phyloP scores from a whole-genome alignment of 352 stramenopile genomes.

The Phytopythium helicoides region DNA sequence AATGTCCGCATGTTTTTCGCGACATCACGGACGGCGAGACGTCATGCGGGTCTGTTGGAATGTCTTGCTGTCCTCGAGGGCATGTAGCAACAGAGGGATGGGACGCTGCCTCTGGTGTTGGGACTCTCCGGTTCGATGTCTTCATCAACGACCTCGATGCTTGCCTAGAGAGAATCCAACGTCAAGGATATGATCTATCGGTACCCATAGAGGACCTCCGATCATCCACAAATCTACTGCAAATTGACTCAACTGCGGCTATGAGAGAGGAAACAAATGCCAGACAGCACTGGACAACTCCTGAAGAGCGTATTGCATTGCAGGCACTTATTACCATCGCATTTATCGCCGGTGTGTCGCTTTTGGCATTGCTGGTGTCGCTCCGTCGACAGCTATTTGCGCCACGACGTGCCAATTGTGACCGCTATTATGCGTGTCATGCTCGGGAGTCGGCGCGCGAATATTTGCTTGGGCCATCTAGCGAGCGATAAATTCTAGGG shows the following conservation, averaged over 20 bases:
- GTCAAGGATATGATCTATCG: neutral
- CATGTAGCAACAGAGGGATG: constrained; percentile 51
- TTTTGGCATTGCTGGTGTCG: constrained; percentile 31
- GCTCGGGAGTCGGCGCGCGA: constrained; percentile 50
- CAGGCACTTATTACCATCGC: constrained; percentile 27
- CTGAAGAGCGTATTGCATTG: constrained; percentile 17
- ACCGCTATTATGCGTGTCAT: constrained; percentile 30
- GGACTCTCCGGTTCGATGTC: constrained; percentile 43
- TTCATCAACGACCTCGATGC: constrained; percentile 38
- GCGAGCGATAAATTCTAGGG: constrained; percentile 4
- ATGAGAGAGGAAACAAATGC: neutral
- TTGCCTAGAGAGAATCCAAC: constrained; percentile 34
- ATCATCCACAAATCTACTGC: neutral
- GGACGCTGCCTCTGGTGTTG: constrained; percentile 67
- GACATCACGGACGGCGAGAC: constrained; percentile 68
- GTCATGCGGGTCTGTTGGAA: constrained; percentile 40
- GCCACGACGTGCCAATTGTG: constrained; percentile 6
- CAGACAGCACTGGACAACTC: constrained; percentile 3
- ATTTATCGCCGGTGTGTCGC: constrained; percentile 27
- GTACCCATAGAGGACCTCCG: neutral
- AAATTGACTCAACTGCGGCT: neutral
- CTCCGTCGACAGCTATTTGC: constrained; percentile 42
- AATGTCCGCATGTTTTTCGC: constrained; percentile 66
- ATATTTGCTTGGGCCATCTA: constrained; percentile 33
- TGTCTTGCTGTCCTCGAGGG: constrained; percentile 49